phyloP scores from a whole-genome alignment of 768 basidiomycete genomes.

The Trametopsis cervina region DNA sequence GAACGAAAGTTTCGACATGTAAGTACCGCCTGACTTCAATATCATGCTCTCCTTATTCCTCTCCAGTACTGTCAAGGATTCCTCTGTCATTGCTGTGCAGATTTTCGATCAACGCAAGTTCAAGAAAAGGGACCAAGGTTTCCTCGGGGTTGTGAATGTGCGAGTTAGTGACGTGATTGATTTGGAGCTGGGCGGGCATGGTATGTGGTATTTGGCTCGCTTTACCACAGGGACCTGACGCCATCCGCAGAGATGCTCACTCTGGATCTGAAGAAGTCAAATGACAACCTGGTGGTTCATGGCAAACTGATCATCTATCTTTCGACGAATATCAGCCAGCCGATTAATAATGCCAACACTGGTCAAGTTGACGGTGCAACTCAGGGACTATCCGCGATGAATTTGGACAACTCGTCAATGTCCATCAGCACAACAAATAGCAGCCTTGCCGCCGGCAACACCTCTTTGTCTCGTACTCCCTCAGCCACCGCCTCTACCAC shows the following conservation, averaged over 20 bases:
- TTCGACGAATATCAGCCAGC: conserved; percentile 82
- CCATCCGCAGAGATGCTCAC: conserved; percentile 76
- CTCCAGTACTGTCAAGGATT: conserved; percentile 86
- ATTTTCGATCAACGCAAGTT: conserved; percentile 99
- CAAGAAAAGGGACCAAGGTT: conserved; percentile 96
- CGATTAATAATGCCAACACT: conserved; percentile 80
- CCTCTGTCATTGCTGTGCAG: conserved; percentile 96
- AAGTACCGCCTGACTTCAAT: conserved; percentile 20
- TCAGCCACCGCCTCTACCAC: conserved; percentile 41
- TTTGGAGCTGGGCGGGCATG: conserved; percentile 87
- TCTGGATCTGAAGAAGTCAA: conserved; percentile 96
- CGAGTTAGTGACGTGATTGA: conserved; percentile 87
- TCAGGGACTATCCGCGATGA: conserved; percentile 54
- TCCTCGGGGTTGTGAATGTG: conserved; percentile 95
- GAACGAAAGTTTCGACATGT: conserved; percentile 99
- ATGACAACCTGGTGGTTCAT: conserved; percentile 95
- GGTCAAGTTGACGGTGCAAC: conserved; percentile 58
- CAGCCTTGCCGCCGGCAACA: conserved; percentile 21
- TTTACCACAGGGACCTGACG: conserved; percentile 2
- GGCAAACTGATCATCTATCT: conserved; percentile 97
- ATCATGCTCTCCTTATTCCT: conserved; percentile 8
- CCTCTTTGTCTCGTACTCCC: conserved; percentile 52
- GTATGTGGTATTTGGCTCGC: conserved; percentile 39
- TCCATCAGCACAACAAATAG: conserved; percentile 40
- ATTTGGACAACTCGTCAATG: conserved; percentile 50